phyloP scores from a whole-genome alignment of 371 early-diverging fungal genomes.

The Mucor sp. region DNA sequence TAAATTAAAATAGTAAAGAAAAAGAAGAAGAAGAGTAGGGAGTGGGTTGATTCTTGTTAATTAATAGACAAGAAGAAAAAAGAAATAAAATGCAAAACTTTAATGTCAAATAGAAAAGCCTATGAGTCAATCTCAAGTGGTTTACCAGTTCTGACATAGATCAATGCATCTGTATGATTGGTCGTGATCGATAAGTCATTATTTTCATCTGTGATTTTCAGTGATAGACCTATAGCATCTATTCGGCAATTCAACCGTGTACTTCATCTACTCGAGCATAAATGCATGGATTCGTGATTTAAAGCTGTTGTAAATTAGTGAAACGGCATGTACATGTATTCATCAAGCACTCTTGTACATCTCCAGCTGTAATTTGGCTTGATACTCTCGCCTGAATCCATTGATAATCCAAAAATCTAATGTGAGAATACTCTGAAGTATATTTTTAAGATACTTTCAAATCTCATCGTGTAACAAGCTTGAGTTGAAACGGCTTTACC shows the following conservation, averaged over 20 bases:
- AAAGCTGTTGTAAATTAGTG: neutral
- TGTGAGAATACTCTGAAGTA: neutral
- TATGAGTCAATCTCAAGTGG: constrained; percentile 10
- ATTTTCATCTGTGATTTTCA: neutral
- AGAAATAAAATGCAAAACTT: neutral
- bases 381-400: too few species aligned
- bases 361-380: neutral
- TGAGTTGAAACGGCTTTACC: neutral
- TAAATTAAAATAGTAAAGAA: neutral
- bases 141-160: constrained; percentile 26
- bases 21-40: constrained; percentile 9
- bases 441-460: neutral
- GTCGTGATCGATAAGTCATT: constrained; percentile 9
- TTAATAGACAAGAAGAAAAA: constrained; percentile 10
- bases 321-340: too few species aligned
- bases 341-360: too few species aligned
- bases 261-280: neutral
- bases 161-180: constrained; percentile 10
- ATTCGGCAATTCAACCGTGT: neutral
- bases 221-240: neutral
- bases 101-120: constrained; percentile 10
- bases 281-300: too few species aligned
- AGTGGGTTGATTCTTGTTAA: neutral
- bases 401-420: neutral
- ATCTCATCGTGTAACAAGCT: neutral